Evolutionary conservation across 176 grass and related monocot genomes (phyloP), one percentile per base, ranked within the genome.

Genomic region (Oryza meridionalis): DNA sequence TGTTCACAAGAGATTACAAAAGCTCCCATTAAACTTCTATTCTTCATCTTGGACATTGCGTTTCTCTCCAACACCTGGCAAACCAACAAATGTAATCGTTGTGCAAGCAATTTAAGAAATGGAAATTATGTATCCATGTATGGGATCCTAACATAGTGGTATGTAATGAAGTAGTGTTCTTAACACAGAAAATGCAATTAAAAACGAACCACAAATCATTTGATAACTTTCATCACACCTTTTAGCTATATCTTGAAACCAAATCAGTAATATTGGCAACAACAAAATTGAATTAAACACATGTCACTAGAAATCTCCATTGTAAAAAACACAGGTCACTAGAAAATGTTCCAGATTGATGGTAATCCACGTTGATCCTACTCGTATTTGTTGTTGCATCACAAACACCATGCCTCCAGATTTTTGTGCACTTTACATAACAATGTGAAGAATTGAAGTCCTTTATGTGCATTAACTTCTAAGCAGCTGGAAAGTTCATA

Each of bases 1-100:
- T 90, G 76, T 78, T 89, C 76, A 76, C 89, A 92, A 65, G 92
- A 92, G 77, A 94, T 82, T 58, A 91, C 84, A 81, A 94, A 85
- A 77, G 70, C 68, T 66, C 89, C 87, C 61, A 82, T 66, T 25
- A 87, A 82, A 72, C 70, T 82, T 67, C 71, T 86, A 25, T 89
- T 77, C 66, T 87, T 86, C 84, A 92, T 85, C 86, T 67, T 72
- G 66, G 82, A 59, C 24, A 68, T 72, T 67, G 67, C 82, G 37
- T 85, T 74, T 25, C 84, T 83, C 63, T 85, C 87, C 46, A 84
- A 72, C 3, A 69, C 62, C 89, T 94, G 45, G 84, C 26, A 61
- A 82, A 83, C 62, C 61, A 67, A 59, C 15, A 79, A 73, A 75
- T 26, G 45, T 67, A 55, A n/a, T 80, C 38, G 64, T 46, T 44